Conservation (phyloP, 805 yeast genomes). For the Barnettozyma wickerhamii region DNA sequence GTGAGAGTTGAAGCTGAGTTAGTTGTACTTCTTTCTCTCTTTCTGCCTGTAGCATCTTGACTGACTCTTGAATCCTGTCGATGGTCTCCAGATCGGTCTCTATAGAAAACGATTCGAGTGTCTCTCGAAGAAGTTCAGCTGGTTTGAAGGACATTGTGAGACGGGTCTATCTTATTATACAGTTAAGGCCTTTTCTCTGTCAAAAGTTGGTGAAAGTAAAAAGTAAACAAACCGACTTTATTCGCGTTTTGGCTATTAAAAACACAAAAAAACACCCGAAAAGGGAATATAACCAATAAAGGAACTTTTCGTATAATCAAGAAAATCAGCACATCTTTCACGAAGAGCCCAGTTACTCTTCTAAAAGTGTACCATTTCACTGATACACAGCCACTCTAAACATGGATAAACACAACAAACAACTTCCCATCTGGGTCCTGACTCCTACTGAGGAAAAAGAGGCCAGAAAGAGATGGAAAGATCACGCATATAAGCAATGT, state of each 20-base stretch:
- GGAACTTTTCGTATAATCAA: conserved; percentile 1
- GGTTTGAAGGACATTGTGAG: conserved; percentile 6
- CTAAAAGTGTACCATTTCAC: no score
- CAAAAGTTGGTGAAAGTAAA: no score
- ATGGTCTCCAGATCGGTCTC: conserved; percentile 46
- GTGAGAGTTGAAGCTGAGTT: conserved; percentile 19
- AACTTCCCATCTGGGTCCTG: conserved; percentile 69
- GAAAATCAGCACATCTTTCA: no score
- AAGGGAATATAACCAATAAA: background rate
- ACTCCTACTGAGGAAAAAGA: conserved; percentile 75
- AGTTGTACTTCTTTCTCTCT: conserved; percentile 27
- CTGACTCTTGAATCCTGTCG: conserved; percentile 38
- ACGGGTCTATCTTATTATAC: no score
- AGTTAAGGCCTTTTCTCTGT: no score
- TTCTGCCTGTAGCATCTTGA: conserved; percentile 27
- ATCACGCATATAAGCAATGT: conserved; percentile 59
- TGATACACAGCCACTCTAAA: background rate
- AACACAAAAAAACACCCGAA: background rate
- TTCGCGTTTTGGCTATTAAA: no score
- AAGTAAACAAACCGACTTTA: no score
- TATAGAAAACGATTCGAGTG: conserved; percentile 46
- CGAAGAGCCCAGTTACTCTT: no score
- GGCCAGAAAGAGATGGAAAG: conserved; percentile 67
- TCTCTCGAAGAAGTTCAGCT: conserved; percentile 33
- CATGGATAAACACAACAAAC: conserved; percentile 27